Base-by-base conservation (phyloP, 129 eudicot genomes). In the Flaveria linearis region DNA sequence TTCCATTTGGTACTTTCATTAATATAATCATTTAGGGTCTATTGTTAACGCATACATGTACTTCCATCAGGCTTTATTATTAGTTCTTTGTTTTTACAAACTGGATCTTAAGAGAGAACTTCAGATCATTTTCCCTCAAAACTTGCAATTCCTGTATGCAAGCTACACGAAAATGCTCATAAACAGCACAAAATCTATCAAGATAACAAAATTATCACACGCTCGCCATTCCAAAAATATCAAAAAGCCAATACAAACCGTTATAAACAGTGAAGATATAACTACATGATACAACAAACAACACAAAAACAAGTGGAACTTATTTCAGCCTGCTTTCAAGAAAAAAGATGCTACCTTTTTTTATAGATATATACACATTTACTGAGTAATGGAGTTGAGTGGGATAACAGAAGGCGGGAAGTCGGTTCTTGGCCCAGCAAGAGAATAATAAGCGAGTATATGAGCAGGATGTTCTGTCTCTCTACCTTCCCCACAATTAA, bases 361-460 rank as follows among this genome's bases (percentile, higher is more conserved):
- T 20, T 30, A 46, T 7, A 68, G 3, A 36, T 80, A 62, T 85
- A 25, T 80, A 85, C 87, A 83, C 43, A n/a, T 23, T 85, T 77
- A 84, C 28, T 67, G 72, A 82, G 7, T 62, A 56, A 23, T 23
- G 26, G 82, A 85, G 52, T 70, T 78, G 63, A 93, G 76, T 0
- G 96, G 91, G 57, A 57, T 71, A 49, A 88, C 93, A 18, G 88
- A 77, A 42, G 77, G 78, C 2, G 99, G 97, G 79, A 84, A 85
- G 81, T 95, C 99, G 4, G 88, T 82, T 79, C 99, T 84, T 41
- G 75, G 96, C 28, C 99, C 99, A 39, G 92, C 96, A 81, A 95
- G 97, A 4, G 99, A 95, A 66, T 88, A 95, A 78, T 95, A 91
- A 0, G 97, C 99, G 41, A 95, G 90, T 46, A 95, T 87, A 49